Evolutionary conservation across 2,329 filamentous ascomycete genomes (phyloP), one percentile per base, ranked within the genome.

Genomic region (Cordyceps sp.): DNA sequence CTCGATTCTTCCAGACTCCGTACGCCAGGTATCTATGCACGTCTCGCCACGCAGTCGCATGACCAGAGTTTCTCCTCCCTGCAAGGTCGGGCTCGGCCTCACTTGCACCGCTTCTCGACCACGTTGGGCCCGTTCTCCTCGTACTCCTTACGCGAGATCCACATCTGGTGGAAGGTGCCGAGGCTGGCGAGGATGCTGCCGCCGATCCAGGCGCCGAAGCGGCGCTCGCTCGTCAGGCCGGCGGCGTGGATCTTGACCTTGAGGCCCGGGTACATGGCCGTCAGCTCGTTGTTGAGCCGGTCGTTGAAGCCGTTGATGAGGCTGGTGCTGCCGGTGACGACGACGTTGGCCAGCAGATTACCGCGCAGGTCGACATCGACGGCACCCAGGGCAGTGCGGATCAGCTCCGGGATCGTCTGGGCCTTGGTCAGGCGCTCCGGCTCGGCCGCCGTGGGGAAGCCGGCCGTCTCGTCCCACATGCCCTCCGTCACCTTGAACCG

Each of bases 121-220:
- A 96, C 86, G 40, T 73, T 73, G 6, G 76, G 64, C 2, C 90
- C 90, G 53, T 93, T 86, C 64, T 98, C 92, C 41, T 94, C 85
- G 47, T 94, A 96, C 62, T 98, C 90, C 64, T 93, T 93, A 56
- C 76, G 83, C 17, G 79, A 88, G 45, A 98, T 92, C 90, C 90
- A 98, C 80, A 98, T 88, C 63, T 98, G 90, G 61, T 98, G 90
- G 59, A 98, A 98, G 12, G 86, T 93, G 9, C 92, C 92, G 58
- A 98, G 57, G 55, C 86, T 94, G 6, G 83, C 86, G 43, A 98
- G 62, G 45, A 98, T 94, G 57, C 85, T 94, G 29, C 90, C 90
- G 29, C 92, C 90, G 43, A 98, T 85, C 88, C 90, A 98, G 31
- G 82, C 77, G 16, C 83, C 86, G 54, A 93, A 96, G 42, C 85